A percentile compares a stretch with the other conserved stretches of the same genome.
Evolutionary conservation across 495 filamentous ascomycete species (phyloP).

Genomic region (Stereocaulon alpinum): DNA sequence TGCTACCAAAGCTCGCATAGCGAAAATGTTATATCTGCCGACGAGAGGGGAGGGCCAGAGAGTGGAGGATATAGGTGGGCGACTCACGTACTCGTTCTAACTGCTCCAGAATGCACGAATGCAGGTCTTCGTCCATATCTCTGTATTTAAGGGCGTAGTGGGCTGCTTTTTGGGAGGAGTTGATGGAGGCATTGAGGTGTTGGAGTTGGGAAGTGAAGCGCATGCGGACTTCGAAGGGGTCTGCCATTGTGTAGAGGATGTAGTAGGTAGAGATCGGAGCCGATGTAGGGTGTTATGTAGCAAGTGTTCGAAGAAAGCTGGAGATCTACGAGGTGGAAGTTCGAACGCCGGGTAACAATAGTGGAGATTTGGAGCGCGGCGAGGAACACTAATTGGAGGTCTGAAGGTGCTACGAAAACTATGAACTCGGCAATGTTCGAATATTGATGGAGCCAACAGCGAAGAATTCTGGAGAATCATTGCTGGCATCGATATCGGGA

Average conservation of each 20-base stretch:
- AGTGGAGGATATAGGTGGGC: background rate
- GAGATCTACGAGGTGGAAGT: background rate
- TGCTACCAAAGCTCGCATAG: too few relatives aligned
- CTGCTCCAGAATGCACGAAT: conserved; percentile 93
- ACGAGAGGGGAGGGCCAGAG: background rate
- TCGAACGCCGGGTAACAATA: background rate
- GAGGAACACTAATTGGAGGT: background rate
- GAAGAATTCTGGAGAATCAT: too few relatives aligned
- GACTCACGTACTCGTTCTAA: conserved; percentile 56
- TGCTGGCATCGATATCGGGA: too few relatives aligned
- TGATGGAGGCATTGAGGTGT: conserved; percentile 78
- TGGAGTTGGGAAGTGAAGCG: conserved; percentile 84
- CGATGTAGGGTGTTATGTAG: too few relatives aligned
- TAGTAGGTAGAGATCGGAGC: background rate
- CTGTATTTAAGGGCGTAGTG: conserved; percentile 87
- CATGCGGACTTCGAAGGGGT: conserved; percentile 97
- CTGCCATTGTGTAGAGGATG: conserved; percentile 48
- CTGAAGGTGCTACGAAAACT: background rate
- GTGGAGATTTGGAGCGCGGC: background rate
- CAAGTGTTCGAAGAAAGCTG: background rate
- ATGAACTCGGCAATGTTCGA: too few relatives aligned
- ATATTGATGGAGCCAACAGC: too few relatives aligned
- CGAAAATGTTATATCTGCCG: too few relatives aligned
- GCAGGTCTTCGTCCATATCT: conserved; percentile 91
- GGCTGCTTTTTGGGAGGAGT: conserved; percentile 82